Evolutionary conservation across 2,329 filamentous ascomycete species (phyloP).

Genomic region (Colletotrichum echinochloae): DNA sequence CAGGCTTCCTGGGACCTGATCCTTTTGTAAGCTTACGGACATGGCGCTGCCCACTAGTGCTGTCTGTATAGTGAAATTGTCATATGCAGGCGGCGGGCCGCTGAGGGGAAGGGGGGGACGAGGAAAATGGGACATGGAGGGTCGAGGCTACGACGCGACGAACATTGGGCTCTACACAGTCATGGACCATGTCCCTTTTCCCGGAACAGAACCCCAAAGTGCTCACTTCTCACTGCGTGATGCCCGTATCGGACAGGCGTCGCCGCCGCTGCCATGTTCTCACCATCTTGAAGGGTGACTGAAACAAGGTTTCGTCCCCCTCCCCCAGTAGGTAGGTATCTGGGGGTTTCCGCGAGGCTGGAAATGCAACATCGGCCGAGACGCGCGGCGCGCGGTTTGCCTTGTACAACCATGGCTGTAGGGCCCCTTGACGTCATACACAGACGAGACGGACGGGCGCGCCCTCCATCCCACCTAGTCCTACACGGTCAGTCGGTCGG

Average conservation of each 20-base stretch:
- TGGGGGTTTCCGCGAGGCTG: neutral
- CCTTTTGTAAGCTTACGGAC: neutral
- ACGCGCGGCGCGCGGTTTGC: no score
- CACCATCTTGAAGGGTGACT: neutral
- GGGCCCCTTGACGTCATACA: neutral
- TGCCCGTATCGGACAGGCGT: conserved; percentile 34
- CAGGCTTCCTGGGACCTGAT: neutral
- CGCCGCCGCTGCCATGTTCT: neutral
- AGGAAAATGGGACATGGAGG: no score
- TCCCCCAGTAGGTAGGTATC: neutral
- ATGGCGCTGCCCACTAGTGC: neutral
- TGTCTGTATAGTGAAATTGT: neutral
- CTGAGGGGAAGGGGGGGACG: no score
- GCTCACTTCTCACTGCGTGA: neutral
- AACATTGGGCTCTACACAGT: no score
- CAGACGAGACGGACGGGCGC: no score
- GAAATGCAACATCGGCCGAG: no score
- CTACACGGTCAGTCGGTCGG: no score
- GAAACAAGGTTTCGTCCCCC: neutral
- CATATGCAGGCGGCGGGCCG: neutral
- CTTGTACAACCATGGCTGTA: neutral
- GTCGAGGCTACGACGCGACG: no score
- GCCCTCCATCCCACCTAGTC: no score
- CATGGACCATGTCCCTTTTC: no score
- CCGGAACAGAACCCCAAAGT: no score